Percentiles rank a stretch among this genome's conserved stretches.
These are phyloP conservation scores for Alloteropsis semialata DNA, from an alignment of 176 grass and related monocot species.

Conservation along the genomic window DNA sequence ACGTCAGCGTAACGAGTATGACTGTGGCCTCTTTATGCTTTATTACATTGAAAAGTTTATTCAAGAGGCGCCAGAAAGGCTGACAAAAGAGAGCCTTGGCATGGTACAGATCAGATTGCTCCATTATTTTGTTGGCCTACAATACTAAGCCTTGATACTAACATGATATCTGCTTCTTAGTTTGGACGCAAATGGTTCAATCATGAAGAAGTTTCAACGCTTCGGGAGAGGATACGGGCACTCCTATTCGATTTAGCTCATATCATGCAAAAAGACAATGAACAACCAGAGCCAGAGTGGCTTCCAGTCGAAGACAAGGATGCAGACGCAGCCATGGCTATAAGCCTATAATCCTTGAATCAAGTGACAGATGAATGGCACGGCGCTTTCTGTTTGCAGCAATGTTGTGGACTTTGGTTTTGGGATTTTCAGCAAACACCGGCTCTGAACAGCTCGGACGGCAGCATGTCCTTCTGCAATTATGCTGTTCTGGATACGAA, in stretches of 20 bases:
- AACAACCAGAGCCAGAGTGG: not conserved
- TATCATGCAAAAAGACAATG: slow-evolving; percentile 5
- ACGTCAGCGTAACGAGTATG: slow-evolving; percentile 45
- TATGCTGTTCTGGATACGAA: not conserved
- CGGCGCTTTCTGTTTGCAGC: not conserved
- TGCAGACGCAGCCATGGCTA: not conserved
- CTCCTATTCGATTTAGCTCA: slow-evolving; percentile 41
- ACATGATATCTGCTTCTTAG: slow-evolving; percentile 29
- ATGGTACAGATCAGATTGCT: slow-evolving; percentile 35
- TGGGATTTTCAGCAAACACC: not conserved
- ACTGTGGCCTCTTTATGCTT: slow-evolving; percentile 61
- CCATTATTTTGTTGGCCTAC: not conserved
- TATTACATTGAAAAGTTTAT: slow-evolving; percentile 65
- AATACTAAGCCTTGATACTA: not conserved
- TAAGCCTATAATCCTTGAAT: not conserved
- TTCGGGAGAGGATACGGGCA: slow-evolving; percentile 26
- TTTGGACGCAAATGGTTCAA: slow-evolving; percentile 61
- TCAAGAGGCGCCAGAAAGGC: slow-evolving; percentile 42
- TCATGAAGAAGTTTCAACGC: slow-evolving; percentile 29
- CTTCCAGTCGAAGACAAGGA: not conserved
- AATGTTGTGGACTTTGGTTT: not conserved
- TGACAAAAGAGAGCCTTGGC: slow-evolving; percentile 26
- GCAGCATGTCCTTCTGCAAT: not conserved
- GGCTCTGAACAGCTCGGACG: not conserved
- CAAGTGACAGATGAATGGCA: slow-evolving; percentile 10